Base-by-base conservation (phyloP, 2,329 filamentous ascomycete species). In the Diaporthe ampelina region DNA sequence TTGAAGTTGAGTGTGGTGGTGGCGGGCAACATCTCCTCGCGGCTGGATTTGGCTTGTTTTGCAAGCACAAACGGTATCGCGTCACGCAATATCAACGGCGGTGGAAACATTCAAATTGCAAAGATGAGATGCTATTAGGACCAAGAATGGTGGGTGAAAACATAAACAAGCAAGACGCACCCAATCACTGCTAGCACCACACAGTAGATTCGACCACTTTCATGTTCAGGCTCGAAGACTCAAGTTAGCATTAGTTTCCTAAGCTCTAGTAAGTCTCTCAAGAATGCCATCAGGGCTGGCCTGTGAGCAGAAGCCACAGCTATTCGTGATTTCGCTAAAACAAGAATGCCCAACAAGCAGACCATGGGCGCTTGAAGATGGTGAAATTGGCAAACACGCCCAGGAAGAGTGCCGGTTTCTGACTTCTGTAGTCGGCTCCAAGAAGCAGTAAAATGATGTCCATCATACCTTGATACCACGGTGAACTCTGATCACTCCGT, bases 381-480 rank as follows among this genome's bases (percentile, higher is more conserved):
- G n/a, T 29, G 6, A 52, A 54, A 26, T 19, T 26, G 48, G n/a
- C 50, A 68, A 40, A 40, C 9, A 26, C 19, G 32, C 17, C 32
- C 13, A 19, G 17, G 48, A 29, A 68, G 24, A 54, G 8, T 40
- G 32, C 19, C 63, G 37, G n/a, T 35, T 32, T 67, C n/a, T 29
- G 48, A 40, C 32, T 40, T 29, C 63, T 19, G 35, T 15, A 10
- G 48, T 32, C n/a, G 32, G 43, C 45, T 63, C 24, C 29, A 43
- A 43, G 45, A 24, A 54, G 40, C 45, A 70, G 56, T 10, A 63
- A 68, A 35, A 40, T n/a, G 24, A 15, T 35, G 40, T 29, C 32
- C 32, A 40, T 58, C 71, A 73, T 56, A 69, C 50, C 58, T 73
- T 29, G 48, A 24, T 29, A 61, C 59, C 43, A 21, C 37, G 21